A percentile compares a stretch with the other conserved stretches of the same genome.
Evolutionary conservation across 1,139 yeast species (phyloP).

Genomic region (Suhomyces kunorum): DNA sequence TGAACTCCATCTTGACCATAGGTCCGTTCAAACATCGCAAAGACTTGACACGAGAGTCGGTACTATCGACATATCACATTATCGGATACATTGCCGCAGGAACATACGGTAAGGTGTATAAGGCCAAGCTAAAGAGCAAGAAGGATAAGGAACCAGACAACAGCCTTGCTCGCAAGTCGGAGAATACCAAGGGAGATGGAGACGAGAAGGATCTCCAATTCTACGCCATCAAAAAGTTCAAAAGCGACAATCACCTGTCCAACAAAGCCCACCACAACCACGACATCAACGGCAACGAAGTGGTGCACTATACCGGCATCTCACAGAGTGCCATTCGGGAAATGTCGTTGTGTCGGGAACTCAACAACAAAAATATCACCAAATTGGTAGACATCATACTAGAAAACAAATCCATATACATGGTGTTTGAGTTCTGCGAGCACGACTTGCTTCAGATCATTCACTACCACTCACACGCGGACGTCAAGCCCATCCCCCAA

Average conservation of each 20-base stretch:
- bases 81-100: constrained; percentile 98
- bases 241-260: constrained; percentile 75
- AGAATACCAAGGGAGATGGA: neutral
- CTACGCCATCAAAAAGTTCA: constrained; percentile 92
- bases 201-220: constrained; percentile 27
- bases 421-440: constrained; percentile 95
- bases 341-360: constrained; percentile 91
- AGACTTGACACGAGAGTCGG: constrained; percentile 68
- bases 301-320: constrained; percentile 87
- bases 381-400: constrained; percentile 80
- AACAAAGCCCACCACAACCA: constrained; percentile 36
- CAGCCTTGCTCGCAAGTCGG: constrained; percentile 4
- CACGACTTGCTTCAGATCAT: constrained; percentile 92
- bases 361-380: constrained; percentile 77
- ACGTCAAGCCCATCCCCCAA: constrained; percentile 74
- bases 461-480: constrained; percentile 92
- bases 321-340: constrained; percentile 96
- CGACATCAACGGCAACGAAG: constrained; percentile 66
- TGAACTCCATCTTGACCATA: constrained; percentile 64
- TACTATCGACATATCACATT: constrained; percentile 78
- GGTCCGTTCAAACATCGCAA: constrained; percentile 75
- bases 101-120: constrained; percentile 95
- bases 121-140: constrained; percentile 60
- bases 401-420: constrained; percentile 87
- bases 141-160: constrained; percentile 10